Conservation (phyloP, 1,284 basidiomycete genomes). For the Mycosarcoma mackinlayi region DNA sequence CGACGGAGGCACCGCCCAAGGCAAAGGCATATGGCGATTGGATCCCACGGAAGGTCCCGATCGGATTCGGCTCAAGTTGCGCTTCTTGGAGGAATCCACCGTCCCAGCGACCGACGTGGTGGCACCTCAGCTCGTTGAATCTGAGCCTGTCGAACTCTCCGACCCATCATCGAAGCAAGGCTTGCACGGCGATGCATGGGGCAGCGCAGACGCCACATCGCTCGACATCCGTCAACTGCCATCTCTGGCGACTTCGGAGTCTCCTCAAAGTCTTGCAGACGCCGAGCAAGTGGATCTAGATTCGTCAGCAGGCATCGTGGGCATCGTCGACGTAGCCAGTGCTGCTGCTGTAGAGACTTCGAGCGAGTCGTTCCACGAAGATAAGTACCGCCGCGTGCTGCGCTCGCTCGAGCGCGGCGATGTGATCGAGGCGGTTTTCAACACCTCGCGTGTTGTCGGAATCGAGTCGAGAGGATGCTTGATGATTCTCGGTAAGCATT, state of each 20-base stretch:
- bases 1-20: neutral
- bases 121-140: slow-evolving; percentile 30
- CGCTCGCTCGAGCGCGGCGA: slow-evolving; percentile 82
- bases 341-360: slow-evolving; percentile 11
- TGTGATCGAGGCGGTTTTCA: slow-evolving; percentile 84
- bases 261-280: neutral
- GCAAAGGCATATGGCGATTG: slow-evolving; percentile 48
- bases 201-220: slow-evolving; percentile 19
- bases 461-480: slow-evolving; percentile 77
- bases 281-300: neutral
- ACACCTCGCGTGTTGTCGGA: slow-evolving; percentile 60
- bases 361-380: slow-evolving; percentile 66
- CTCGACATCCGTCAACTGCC: slow-evolving; percentile 1
- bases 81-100: slow-evolving; percentile 36
- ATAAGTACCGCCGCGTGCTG: slow-evolving; percentile 74
- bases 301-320: neutral
- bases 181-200: slow-evolving; percentile 33
- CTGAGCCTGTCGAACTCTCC: slow-evolving; percentile 1
- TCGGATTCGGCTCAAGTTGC: slow-evolving; percentile 61
- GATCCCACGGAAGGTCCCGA: slow-evolving; percentile 66
- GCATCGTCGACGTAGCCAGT: slow-evolving; percentile 1
- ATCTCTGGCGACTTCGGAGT: neutral
- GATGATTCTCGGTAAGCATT: slow-evolving; percentile 83
- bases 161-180: slow-evolving; percentile 6
- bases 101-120: slow-evolving; percentile 16